Base-by-base conservation (phyloP, 495 filamentous ascomycete genomes). In the Daldinia vernicosa region DNA sequence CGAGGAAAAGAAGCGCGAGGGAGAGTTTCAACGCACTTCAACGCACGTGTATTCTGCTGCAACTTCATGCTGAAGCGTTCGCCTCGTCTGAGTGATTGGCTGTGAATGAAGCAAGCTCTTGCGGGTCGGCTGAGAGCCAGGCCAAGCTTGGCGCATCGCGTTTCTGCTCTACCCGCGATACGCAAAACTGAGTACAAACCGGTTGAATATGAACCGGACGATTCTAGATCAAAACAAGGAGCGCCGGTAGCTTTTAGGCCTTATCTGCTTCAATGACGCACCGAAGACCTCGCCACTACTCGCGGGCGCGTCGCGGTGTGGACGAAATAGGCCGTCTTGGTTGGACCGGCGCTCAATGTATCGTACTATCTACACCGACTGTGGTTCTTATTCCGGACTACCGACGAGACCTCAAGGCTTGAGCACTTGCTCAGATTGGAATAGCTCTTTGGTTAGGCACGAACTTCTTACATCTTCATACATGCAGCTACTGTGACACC, bases 391-490 rank as follows among this genome's bases (percentile, higher is more conserved):
- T 67, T 67, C 67, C 71, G 71, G 70, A 39, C 65, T 74, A 71
- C 71, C 71, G 67, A 63, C 61, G 19, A 52, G 35, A 60, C 28
- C 26, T 9, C 12, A 55, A 60, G 19, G 45, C 51, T 70, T 66
- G 45, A 63, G 67, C 59, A 74, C 63, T 74, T 70, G 67, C 71
- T 67, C 67, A 63, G 71, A 70, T 56, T 58, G 71, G 67, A 67
- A 74, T 60, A 67, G 63, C 71, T 60, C 26, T 53, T 53, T 74
- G 63, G 71, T 74, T 70, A 70, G 71, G 71, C 71, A 74, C 71
- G 71, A 74, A 74, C 67, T 60, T 63, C 70, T 64, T 50, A 51
- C 50, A 52, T 52, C 67, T 60, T 33, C 70, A 70, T 26, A 61
- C 55, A 58, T 58, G 70, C 66, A 73, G 61, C 43, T 47, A 43